Percentiles rank a stretch among this genome's conserved stretches.
Conservation (phyloP, 495 filamentous ascomycete genomes). For the Penicillium mononematosum region DNA sequence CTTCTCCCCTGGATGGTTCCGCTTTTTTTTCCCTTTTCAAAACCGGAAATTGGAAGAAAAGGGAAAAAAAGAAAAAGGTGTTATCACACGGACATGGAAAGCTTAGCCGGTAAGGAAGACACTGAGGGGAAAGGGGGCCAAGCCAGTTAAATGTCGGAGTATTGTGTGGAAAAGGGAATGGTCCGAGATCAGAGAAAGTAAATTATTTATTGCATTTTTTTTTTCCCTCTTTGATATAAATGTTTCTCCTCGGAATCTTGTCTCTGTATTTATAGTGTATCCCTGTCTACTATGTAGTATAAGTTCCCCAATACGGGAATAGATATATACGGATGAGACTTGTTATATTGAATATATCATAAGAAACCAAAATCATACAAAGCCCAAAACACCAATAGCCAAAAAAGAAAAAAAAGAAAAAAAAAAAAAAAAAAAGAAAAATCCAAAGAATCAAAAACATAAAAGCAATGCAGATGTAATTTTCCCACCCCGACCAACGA, state of each 20-base stretch:
- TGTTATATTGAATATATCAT: too few relatives aligned
- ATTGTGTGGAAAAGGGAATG: conserved; percentile 27
- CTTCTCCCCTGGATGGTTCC: conserved; percentile 13
- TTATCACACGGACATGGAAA: conserved; percentile 23
- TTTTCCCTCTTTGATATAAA: conserved; percentile 1
- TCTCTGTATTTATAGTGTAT: neutral
- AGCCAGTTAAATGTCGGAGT: conserved; percentile 23
- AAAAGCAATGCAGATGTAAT: conserved; percentile 9
- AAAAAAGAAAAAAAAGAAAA: neutral
- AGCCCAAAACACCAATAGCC: too few relatives aligned
- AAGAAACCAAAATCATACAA: too few relatives aligned
- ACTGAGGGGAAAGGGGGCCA: conserved; percentile 29
- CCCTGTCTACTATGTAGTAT: neutral
- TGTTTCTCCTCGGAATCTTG: conserved; percentile 1
- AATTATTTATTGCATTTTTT: conserved; percentile 1
- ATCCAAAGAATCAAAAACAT: conserved; percentile 7
- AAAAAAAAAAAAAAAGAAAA: neutral
- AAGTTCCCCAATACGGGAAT: neutral
- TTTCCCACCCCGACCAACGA: conserved; percentile 20
- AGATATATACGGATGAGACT: too few relatives aligned
- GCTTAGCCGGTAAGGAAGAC: conserved; percentile 22
- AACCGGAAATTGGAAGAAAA: conserved; percentile 7
- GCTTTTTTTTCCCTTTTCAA: conserved; percentile 16
- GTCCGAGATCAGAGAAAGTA: conserved; percentile 16
- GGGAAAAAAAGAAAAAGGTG: conserved; percentile 8